These are phyloP conservation scores for Aspergillus candidus DNA, from an alignment of 2,329 filamentous ascomycete genomes.

Conservation along the genomic window DNA sequence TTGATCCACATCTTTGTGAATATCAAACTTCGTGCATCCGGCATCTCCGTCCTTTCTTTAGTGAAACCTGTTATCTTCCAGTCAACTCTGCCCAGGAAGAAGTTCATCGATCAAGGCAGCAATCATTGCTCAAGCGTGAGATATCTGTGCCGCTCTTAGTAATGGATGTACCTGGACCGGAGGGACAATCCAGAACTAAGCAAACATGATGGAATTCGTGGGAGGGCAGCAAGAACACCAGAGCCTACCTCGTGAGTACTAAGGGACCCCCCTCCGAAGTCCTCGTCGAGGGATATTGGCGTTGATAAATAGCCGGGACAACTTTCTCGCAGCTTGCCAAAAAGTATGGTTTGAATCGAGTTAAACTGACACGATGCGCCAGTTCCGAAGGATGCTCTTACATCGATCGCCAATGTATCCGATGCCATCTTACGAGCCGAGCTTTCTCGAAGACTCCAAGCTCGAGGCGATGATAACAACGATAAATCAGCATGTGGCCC, in stretches of 20 bases:
- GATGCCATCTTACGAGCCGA: constrained; percentile 30
- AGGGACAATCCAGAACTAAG: neutral
- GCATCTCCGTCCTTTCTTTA: no score
- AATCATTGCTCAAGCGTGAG: neutral
- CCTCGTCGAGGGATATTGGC: no score
- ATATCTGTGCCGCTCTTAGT: neutral
- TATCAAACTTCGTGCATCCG: no score
- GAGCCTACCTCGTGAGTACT: no score
- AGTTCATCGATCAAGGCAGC: no score
- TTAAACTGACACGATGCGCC: no score
- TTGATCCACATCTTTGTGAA: no score
- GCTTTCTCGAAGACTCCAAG: constrained; percentile 21
- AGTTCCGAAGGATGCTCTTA: constrained; percentile 18
- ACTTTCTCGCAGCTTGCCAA: no score
- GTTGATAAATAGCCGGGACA: no score
- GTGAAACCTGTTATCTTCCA: neutral
- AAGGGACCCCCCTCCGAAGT: no score
- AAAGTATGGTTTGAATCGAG: no score
- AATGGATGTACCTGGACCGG: neutral
- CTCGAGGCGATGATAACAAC: constrained; percentile 9
- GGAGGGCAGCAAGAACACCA: neutral
- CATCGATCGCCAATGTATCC: constrained; percentile 26
- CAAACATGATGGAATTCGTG: neutral
- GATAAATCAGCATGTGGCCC: constrained; percentile 32
- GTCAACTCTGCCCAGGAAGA: no score